phyloP scores from a whole-genome alignment of 2,329 filamentous ascomycete genomes.

The Alternaria brassicae region DNA sequence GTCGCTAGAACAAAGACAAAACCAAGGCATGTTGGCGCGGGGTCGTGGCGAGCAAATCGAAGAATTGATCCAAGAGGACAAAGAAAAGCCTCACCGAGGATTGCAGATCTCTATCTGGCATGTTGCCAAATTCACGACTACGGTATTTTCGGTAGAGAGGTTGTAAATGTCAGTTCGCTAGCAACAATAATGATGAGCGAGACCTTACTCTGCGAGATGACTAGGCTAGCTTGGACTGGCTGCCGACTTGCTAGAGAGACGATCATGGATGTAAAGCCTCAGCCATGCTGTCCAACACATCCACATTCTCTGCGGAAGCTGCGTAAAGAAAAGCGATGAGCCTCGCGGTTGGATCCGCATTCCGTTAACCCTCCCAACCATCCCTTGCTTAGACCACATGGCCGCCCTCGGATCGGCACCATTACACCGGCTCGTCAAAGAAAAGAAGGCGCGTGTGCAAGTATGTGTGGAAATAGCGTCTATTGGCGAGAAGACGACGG shows the following conservation, averaged over 20 bases:
- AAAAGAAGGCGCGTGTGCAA: neutral
- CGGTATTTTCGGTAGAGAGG: too few relatives aligned
- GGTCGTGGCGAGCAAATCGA: constrained; percentile 14
- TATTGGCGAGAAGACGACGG: constrained; percentile 7
- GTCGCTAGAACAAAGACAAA: constrained; percentile 21
- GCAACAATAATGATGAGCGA: too few relatives aligned
- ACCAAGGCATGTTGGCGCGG: constrained; percentile 11
- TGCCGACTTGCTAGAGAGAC: too few relatives aligned
- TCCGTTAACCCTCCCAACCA: constrained; percentile 21
- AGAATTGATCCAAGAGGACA: constrained; percentile 30
- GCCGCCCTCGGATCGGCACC: constrained; percentile 9
- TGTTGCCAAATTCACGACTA: constrained; percentile 8
- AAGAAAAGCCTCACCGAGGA: constrained; percentile 35
- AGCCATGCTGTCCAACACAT: too few relatives aligned
- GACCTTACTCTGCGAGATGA: too few relatives aligned
- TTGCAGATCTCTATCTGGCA: constrained; percentile 29
- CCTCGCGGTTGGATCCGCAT: constrained; percentile 21
- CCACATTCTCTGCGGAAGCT: too few relatives aligned
- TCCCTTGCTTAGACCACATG: constrained; percentile 15
- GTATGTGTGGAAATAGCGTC: constrained; percentile 1
- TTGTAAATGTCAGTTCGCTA: too few relatives aligned
- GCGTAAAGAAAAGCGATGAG: neutral
- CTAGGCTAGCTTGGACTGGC: too few relatives aligned
- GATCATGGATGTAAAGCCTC: too few relatives aligned
- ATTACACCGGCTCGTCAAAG: neutral